Percentiles rank a stretch among this genome's conserved stretches.
Conservation (phyloP, 441 rosid species). For the Metrosideros polymorpha region DNA sequence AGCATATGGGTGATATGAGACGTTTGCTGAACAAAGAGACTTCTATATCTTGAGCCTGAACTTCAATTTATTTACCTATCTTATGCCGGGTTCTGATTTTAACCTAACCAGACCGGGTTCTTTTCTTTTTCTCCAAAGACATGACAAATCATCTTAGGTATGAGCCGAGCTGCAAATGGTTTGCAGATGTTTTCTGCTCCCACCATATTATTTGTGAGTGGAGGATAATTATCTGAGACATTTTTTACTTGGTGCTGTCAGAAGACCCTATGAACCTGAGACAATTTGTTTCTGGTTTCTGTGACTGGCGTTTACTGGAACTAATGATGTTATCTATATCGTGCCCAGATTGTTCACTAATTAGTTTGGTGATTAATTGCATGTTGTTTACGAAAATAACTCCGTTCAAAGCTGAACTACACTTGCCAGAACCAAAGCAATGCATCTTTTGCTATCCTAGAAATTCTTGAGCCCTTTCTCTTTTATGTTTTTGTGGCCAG, state of each 20-base stretch:
- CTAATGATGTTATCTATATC: background rate
- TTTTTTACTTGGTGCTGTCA: background rate
- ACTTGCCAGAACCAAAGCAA: background rate
- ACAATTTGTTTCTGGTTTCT: background rate
- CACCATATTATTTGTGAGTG: background rate
- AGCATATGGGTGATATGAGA: background rate
- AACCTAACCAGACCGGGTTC: background rate
- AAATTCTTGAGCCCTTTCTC: background rate
- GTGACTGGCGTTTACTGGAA: background rate
- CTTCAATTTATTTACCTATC: background rate
- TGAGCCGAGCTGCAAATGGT: background rate
- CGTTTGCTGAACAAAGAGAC: background rate
- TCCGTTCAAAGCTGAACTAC: background rate
- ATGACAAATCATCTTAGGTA: background rate
- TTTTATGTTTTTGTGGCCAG: background rate
- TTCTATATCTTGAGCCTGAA: background rate
- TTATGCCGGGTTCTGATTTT: background rate
- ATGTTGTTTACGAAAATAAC: background rate
- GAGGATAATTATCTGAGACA: background rate
- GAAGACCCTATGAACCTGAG: background rate
- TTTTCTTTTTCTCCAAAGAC: background rate
- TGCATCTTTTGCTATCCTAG: background rate
- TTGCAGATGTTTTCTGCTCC: background rate
- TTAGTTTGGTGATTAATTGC: background rate
- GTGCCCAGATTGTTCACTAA: background rate